Evolutionary conservation across 2,329 filamentous ascomycete species (phyloP), one percentile per base, ranked within the genome.

Genomic region (Fusarium concolor): DNA sequence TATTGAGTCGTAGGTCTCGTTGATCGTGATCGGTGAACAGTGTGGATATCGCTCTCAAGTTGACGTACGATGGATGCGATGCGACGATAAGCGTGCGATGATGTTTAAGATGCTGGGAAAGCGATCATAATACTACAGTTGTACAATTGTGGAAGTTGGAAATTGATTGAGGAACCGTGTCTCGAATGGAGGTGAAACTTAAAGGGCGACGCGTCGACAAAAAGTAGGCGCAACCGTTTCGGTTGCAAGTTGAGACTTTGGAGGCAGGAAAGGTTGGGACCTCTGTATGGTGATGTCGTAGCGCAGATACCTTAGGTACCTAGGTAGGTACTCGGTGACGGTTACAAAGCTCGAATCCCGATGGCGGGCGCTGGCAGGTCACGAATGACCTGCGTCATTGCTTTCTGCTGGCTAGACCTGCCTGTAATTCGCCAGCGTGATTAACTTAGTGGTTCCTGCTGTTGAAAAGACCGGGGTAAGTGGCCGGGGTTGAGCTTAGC

Each of bases 311-410:
- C 29, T 31, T 14, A 31, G 29, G 29, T 31, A 12, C 3, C 8
- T 31, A 6, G 24, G 20, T 24, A 39, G 14, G 8, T 44, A 60
- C 70, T 71, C 58, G 56, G 60, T 64, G 61, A 52, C 61, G 59
- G 46, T 50, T 46, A 62, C 50, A 63, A 62, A 35, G 59, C 62
- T 70, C 60, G 54, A 46, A 55, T 52, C 28, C 42, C 49, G 41
- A 56, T 42, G 42, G 55, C 55, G 54, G 55, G 54, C 49, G 49
- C 52, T 49, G 54, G 33, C 37, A 70, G 58, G 66, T 72, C 68
- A 73, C 61, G 37, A 14, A 37, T 17, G 41, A 42, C 61, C 64
- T 72, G 71, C 71, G 71, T 73, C 71, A 73, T 73, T 67, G 53
- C 55, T 54, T 60, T 58, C 38, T 41, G 31, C 26, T 46, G 33